Evolutionary conservation across 257 asterid species (phyloP).

Genomic region (Solanum paucissectum): DNA sequence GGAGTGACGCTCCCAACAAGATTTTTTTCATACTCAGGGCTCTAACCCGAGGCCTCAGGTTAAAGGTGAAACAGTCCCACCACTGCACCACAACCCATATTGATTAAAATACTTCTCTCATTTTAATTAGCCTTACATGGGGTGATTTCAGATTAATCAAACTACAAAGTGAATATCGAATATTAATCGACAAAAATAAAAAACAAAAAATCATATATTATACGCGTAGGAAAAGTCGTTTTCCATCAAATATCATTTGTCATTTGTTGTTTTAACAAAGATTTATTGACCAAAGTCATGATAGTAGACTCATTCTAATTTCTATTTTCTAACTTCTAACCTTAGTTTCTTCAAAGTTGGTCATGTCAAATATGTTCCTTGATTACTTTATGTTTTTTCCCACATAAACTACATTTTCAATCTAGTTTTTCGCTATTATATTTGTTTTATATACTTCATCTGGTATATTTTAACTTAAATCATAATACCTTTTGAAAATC

Average conservation of each 20-base stretch:
- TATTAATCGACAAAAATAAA: not conserved
- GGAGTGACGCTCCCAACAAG: not conserved
- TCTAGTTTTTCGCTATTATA: not conserved
- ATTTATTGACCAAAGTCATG: not conserved
- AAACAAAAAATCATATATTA: not conserved
- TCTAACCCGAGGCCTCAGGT: rapidly evolving
- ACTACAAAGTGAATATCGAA: not conserved
- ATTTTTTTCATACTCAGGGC: not conserved
- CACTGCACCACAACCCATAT: not conserved
- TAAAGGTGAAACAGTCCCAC: rapidly evolving
- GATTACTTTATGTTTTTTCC: not conserved
- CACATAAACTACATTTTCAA: not conserved
- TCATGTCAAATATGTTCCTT: not conserved
- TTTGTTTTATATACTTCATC: not conserved
- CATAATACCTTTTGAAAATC: rapidly evolving
- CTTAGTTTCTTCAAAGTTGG: not conserved
- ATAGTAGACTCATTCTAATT: not conserved
- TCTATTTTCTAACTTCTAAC: not conserved
- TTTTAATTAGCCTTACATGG: not conserved
- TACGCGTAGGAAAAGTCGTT: not conserved
- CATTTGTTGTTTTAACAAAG: not conserved
- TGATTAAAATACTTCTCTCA: not conserved
- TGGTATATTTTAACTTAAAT: not conserved
- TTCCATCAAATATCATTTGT: not conserved
- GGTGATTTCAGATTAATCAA: not conserved